Evolutionary conservation across 805 yeast species (phyloP), one percentile per base, ranked within the genome.

Genomic region (Saccharomycopsis fibuligera): DNA sequence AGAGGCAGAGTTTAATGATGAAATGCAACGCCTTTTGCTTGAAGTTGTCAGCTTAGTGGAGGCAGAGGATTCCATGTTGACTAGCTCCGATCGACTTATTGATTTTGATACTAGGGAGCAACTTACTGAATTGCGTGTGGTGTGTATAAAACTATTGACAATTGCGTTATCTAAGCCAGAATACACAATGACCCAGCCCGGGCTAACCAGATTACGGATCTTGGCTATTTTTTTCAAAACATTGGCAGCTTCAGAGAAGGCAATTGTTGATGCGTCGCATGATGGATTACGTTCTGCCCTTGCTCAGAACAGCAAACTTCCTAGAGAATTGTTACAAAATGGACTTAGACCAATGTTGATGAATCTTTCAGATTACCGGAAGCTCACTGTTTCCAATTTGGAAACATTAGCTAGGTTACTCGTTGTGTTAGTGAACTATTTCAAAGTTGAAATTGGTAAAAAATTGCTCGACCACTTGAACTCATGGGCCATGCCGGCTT

Each of bases 41-140:
- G 99, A 93, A 62, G 96, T 97, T 0, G 71, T 91, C 48, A 96
- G 96, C 0, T 68, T 93, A 43, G 97, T 93, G 5, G 99, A 93
- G 67, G 98, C 99, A 0, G 99, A 93, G 50, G 99, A 93, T 63
- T 97, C 91, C 58, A 86, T 96, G 2, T 70, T 95, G 54, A 88
- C 96, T 0, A 86, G 89, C 54, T 86, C 88, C 0, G 95, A 86
- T 58, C 75, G 93, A 31, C 79, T 88, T 1, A 77, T 86, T 41
- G 99, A 93, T 60, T 82, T 89, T 60, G 75, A 88, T 49, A 90
- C 96, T 0, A 75, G 96, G 0, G 91, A 87, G 60, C 97, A 91
- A 58, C 71, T 95, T 46, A 81, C 89, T 3, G 88, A 86, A 56
- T 66, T 95, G 37, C 73, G 99, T 48, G 93, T 93, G 25, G 96